Conservation (phyloP, 257 asterid genomes). For the Cordia subcordata region DNA sequence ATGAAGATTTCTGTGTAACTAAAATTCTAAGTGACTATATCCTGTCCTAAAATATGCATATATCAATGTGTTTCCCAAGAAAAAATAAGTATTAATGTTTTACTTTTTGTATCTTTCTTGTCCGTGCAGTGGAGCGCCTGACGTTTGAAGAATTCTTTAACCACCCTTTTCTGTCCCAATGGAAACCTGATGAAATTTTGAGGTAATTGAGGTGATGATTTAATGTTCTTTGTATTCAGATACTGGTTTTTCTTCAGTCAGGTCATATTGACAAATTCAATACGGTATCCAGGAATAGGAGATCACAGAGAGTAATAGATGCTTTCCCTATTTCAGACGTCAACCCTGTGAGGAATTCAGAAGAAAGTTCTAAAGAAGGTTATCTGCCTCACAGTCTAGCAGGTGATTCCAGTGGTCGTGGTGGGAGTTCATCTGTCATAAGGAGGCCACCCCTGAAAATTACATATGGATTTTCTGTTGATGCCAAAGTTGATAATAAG, state of each 20-base stretch:
- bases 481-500: constrained; percentile 40
- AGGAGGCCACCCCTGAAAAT: constrained; percentile 44
- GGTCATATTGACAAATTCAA: neutral
- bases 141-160: constrained; percentile 88
- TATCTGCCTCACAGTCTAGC: constrained; percentile 61
- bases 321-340: constrained; percentile 39
- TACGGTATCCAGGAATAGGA: constrained; percentile 34
- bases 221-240: constrained; percentile 18
- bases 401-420: constrained; percentile 53
- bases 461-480: constrained; percentile 56
- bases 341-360: constrained; percentile 29
- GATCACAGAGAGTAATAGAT: constrained; percentile 34
- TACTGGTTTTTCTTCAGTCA: constrained; percentile 3
- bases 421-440: constrained; percentile 41
- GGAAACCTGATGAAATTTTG: constrained; percentile 41
- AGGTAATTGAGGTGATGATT: constrained; percentile 38
- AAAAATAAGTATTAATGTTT: too few relatives aligned
- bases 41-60: neutral
- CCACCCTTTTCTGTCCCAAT: constrained; percentile 74
- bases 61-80: constrained; percentile 4
- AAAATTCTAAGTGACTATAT: too few relatives aligned
- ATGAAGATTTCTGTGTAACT: neutral
- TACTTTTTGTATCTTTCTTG: neutral
- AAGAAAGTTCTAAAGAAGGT: constrained; percentile 56
- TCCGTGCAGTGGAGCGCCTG: constrained; percentile 68